A percentile compares a stretch with the other conserved stretches of the same genome.
These are phyloP conservation scores for Floccularia luteovirens DNA, from an alignment of 768 basidiomycete species.

Conservation along the genomic window DNA sequence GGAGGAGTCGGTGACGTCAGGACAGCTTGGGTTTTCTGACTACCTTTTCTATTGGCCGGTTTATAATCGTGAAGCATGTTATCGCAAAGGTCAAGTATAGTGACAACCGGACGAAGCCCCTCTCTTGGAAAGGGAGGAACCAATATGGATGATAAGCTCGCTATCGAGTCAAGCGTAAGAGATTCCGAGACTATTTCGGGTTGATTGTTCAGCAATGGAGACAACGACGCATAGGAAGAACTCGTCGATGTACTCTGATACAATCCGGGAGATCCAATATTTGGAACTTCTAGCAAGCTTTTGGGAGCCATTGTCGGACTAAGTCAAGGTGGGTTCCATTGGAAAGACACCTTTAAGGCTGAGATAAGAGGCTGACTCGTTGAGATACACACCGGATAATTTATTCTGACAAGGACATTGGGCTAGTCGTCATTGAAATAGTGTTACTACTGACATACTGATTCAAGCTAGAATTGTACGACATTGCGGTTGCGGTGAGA, in stretches of 20 bases:
- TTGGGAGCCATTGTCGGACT: no score
- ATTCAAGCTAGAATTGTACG: no score
- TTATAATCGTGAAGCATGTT: slow-evolving; percentile 15
- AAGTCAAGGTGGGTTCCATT: no score
- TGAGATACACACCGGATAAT: no score
- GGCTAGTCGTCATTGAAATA: no score
- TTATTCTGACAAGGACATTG: no score
- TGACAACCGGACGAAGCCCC: slow-evolving; percentile 15
- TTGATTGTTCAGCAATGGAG: not conserved
- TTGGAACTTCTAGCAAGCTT: slow-evolving; percentile 1
- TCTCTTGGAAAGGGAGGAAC: slow-evolving; percentile 19
- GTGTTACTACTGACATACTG: no score
- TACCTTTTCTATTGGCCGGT: slow-evolving; percentile 1
- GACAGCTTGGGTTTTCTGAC: slow-evolving; percentile 8
- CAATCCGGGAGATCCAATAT: not conserved
- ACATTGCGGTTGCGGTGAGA: no score
- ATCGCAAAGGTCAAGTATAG: slow-evolving; percentile 21
- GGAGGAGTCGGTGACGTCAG: slow-evolving; percentile 29
- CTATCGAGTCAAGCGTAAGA: slow-evolving; percentile 24
- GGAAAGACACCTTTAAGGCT: no score
- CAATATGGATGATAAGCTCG: slow-evolving; percentile 16
- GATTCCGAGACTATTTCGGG: slow-evolving; percentile 22
- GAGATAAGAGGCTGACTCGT: no score
- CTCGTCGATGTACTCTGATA: not conserved
- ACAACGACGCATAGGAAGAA: not conserved